Conservation (phyloP, 2,329 filamentous ascomycete genomes). For the Exophiala sp. region DNA sequence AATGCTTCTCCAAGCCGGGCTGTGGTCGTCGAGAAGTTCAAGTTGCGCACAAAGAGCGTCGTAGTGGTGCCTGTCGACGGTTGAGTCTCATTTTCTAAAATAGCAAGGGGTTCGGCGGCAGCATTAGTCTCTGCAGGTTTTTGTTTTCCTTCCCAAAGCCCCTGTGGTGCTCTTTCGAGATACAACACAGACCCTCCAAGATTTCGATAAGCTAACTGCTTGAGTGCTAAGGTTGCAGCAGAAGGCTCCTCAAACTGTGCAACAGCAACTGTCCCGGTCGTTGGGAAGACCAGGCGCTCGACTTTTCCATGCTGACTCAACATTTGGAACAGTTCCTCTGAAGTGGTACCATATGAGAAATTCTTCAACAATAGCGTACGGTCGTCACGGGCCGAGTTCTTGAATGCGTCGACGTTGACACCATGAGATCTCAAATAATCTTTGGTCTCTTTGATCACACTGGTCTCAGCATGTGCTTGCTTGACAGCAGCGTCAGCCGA, state of each 20-base stretch:
- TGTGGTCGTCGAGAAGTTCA: constrained; percentile 86
- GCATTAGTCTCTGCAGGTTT: constrained; percentile 28
- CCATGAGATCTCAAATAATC: constrained; percentile 83
- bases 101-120: constrained; percentile 25
- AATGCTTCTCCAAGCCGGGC: constrained; percentile 73
- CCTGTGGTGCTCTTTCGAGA: constrained; percentile 85
- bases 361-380: constrained; percentile 90
- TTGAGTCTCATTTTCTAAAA: constrained; percentile 33
- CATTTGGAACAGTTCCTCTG: constrained; percentile 72
- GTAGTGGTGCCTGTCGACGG: constrained; percentile 44
- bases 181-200: constrained; percentile 89
- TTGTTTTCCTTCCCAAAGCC: constrained; percentile 59
- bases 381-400: constrained; percentile 77
- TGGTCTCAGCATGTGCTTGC: constrained; percentile 94
- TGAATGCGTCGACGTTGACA: constrained; percentile 89
- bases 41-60: constrained; percentile 90
- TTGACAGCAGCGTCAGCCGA: constrained; percentile 92
- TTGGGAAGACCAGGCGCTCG: constrained; percentile 81
- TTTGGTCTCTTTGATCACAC: constrained; percentile 94
- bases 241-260: constrained; percentile 78
- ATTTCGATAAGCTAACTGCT: constrained; percentile 79
- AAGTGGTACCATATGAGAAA: constrained; percentile 77
- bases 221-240: constrained; percentile 80
- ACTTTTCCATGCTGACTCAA: constrained; percentile 86
- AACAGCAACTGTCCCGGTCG: constrained; percentile 88